Percentiles rank a stretch among this genome's conserved stretches.
Conservation (phyloP, 2,329 filamentous ascomycete species). For the Trichoderma endophyticum region DNA sequence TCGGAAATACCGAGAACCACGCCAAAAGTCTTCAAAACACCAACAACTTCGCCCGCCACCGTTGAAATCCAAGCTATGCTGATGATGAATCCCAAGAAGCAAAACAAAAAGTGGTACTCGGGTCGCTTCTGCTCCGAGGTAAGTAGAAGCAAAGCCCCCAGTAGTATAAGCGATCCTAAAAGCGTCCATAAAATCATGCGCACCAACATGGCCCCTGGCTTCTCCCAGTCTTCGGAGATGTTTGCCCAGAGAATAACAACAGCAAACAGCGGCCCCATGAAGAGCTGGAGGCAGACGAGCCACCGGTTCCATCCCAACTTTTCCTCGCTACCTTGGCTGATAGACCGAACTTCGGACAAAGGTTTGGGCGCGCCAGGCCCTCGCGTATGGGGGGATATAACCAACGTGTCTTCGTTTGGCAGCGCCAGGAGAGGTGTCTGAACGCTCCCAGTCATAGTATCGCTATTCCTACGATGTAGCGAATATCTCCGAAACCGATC, state of each 20-base stretch:
- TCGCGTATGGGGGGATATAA: conserved; percentile 3
- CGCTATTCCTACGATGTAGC: conserved; percentile 28
- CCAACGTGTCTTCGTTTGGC: conserved; percentile 25
- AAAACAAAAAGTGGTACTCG: conserved; percentile 72
- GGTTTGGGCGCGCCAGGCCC: conserved; percentile 27
- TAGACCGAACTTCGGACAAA: conserved; percentile 33
- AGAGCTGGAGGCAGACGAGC: conserved; percentile 80
- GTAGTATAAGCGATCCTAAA: conserved; percentile 62
- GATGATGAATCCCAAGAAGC: conserved; percentile 86
- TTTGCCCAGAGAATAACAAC: conserved; percentile 74
- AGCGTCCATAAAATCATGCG: conserved; percentile 62
- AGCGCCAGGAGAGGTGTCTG: conserved; percentile 23
- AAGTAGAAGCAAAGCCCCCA: conserved; percentile 64
- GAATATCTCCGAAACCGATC: conserved; percentile 54
- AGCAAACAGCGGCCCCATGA: conserved; percentile 82
- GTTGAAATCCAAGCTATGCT: conserved; percentile 95
- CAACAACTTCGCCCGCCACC: conserved; percentile 92
- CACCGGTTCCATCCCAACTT: conserved; percentile 79
- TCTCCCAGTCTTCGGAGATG: conserved; percentile 54
- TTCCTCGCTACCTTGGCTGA: conserved; percentile 37
- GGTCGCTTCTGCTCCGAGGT: conserved; percentile 67
- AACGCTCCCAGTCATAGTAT: conserved; percentile 8
- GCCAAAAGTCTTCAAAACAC: conserved; percentile 87
- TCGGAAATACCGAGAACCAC: conserved; percentile 92
- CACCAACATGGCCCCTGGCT: conserved; percentile 50